These are phyloP conservation scores for Lepidium campestre DNA, from an alignment of 441 rosid species.

Conservation along the genomic window DNA sequence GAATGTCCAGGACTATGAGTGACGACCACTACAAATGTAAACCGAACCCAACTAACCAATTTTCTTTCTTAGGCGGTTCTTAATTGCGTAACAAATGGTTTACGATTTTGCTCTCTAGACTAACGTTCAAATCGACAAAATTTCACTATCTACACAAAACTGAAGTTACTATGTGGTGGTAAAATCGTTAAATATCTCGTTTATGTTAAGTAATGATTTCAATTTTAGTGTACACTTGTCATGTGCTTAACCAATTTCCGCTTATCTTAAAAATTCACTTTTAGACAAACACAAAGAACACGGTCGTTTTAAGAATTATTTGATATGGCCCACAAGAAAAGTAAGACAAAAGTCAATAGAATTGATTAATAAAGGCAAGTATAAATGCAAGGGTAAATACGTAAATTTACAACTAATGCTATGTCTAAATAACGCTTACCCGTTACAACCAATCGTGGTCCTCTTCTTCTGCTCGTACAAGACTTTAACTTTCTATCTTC, in stretches of 20 bases:
- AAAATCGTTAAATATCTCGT: not conserved
- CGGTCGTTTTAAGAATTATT: too few relatives aligned
- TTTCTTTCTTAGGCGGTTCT: too few relatives aligned
- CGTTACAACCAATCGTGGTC: constrained; percentile 9
- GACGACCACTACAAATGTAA: too few relatives aligned
- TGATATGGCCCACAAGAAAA: constrained; percentile 3
- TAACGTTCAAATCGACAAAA: too few relatives aligned
- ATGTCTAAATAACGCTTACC: constrained; percentile 8
- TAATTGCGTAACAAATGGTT: too few relatives aligned
- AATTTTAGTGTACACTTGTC: not conserved
- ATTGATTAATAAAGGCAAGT: not conserved
- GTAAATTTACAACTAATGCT: not conserved
- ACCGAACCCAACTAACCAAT: too few relatives aligned
- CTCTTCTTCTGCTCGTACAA: constrained; percentile 6
- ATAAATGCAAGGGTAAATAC: constrained; percentile 1
- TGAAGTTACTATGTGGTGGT: not conserved
- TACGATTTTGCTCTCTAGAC: too few relatives aligned
- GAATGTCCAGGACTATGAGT: too few relatives aligned
- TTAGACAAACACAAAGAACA: not conserved
- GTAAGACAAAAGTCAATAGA: constrained; percentile 1
- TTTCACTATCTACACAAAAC: too few relatives aligned
- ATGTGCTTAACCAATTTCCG: not conserved
- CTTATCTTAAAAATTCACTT: not conserved
- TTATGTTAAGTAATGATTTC: not conserved
- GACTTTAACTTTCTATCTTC: too few relatives aligned